Evolutionary conservation across 192 early-diverging fungal species (phyloP).

Genomic region (Backusella mclennaniae): DNA sequence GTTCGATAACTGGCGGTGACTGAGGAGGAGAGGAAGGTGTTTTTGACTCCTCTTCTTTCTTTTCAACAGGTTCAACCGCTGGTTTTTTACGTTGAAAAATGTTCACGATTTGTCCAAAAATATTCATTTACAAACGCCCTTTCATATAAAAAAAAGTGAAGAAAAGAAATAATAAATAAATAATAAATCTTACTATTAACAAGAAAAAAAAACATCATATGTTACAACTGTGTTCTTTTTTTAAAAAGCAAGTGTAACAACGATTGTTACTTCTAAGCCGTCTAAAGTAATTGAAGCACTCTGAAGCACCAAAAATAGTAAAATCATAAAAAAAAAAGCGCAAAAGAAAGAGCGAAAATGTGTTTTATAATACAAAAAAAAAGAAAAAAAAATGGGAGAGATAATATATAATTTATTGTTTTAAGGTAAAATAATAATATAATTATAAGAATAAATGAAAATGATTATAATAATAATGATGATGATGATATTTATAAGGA

Average conservation of each 20-base stretch:
- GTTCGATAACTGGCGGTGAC: neutral
- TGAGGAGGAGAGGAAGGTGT: neutral
- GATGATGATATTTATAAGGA: neutral
- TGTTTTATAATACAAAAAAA: neutral
- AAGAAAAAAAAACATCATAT: conserved; percentile 6
- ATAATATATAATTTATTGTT: neutral
- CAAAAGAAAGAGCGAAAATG: neutral
- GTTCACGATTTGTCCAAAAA: neutral
- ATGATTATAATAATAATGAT: neutral
- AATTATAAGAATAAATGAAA: neutral
- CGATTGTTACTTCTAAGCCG: neutral
- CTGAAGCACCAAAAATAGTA: neutral
- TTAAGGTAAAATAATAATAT: neutral
- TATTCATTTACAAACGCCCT: neutral
- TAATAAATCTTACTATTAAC: neutral
- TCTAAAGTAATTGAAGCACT: neutral
- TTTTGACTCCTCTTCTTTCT: neutral
- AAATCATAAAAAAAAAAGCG: neutral
- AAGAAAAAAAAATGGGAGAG: neutral
- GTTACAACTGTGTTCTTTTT: neutral
- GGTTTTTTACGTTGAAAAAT: conserved; percentile 1
- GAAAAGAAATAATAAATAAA: neutral
- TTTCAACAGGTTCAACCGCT: neutral
- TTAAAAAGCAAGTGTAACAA: neutral
- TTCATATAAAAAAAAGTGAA: neutral